Base-by-base conservation (phyloP, 1,284 basidiomycete genomes). In the Leccinum pachyderme region DNA sequence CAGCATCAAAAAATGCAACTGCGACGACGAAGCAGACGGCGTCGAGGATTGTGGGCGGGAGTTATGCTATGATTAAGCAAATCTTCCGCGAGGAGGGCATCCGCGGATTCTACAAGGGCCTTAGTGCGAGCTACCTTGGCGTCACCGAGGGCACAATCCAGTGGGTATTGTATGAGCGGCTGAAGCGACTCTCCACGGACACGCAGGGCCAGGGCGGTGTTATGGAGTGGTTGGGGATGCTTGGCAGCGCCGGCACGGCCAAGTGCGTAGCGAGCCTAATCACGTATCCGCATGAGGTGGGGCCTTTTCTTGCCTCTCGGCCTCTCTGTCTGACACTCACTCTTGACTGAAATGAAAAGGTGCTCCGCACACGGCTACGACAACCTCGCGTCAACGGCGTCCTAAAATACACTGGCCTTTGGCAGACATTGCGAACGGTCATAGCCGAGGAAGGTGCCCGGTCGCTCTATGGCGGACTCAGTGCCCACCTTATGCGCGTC, bases 71-170 rank as follows among this genome's bases (percentile, higher is more conserved):
- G 74, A 86, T 92, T 51, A 80, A 78, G 65, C 74, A 84, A 60
- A 98, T 98, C 49, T 68, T 92, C 57, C 77, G 82, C 43, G 81
- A 89, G 59, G 93, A 98, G 70, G 97, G 97, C 1, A 62, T 96
- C 4, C 75, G 79, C 13, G 97, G 96, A 0, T 89, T 98, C 61
- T 99, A 99, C 75, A 93, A 94, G 71, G 97, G 97, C 3, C 75
- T 99, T 47, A 93, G 89, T 60, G 97, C 97, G 49, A 94, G 90
- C 63, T 95, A 98, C 72, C 80, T 99, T 15, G 97, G 97, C 31
- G 96, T 98, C 7, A 92, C 94, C 15, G 97, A 99, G 72, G 91
- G 91, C 4, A 95, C 95, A 22, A 98, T 99, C 54, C 96, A 98
- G 69, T 99, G 97, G 97, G 91, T 92, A 22, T 76, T 99, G 11